These are phyloP conservation scores for Chytriomyces hyalinus DNA, from an alignment of 192 early-diverging fungal species.

Conservation along the genomic window DNA sequence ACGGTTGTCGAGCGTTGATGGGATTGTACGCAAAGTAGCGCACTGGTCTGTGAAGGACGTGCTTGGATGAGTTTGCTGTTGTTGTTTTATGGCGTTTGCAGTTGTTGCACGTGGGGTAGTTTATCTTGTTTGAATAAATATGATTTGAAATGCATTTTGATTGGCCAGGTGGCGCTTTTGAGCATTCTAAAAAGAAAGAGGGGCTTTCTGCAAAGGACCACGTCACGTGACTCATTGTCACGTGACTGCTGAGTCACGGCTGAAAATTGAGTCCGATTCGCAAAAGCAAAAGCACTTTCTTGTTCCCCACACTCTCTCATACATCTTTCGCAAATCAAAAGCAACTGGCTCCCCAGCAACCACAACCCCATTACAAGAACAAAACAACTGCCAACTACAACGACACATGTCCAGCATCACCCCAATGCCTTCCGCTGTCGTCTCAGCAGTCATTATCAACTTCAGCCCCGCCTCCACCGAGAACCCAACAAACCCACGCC, in stretches of 20 bases:
- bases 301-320: no score
- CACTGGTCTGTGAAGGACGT: constrained; percentile 20
- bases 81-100: neutral
- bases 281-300: no score
- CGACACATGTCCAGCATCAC: no score
- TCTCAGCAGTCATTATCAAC: no score
- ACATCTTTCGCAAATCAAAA: no score
- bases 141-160: neutral
- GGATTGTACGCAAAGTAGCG: neutral
- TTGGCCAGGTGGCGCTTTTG: neutral
- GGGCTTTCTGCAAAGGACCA: neutral
- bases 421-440: no score
- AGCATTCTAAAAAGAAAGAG: neutral
- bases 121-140: neutral
- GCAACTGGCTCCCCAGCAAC: no score
- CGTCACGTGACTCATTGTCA: neutral
- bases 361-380: no score
- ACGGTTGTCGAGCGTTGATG: neutral
- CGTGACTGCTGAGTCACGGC: neutral
- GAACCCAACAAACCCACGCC: no score
- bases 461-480: no score
- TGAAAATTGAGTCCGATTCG: no score
- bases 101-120: neutral
- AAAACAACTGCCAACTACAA: no score
- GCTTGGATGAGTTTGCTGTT: neutral